Base-by-base conservation (phyloP, 257 asterid genomes). In the Ajuga chamaepitys region DNA sequence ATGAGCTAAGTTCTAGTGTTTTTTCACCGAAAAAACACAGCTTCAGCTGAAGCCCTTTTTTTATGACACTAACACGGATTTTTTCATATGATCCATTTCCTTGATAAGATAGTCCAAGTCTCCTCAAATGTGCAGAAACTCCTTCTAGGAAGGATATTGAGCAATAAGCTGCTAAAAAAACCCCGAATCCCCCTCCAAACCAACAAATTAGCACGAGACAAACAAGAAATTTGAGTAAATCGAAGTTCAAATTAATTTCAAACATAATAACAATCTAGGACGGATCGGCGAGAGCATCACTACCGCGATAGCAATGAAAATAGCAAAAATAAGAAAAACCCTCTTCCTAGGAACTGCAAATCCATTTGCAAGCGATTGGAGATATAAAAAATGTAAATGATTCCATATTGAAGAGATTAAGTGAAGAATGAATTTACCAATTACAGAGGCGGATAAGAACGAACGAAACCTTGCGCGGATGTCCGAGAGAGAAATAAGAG, bases 111-210 rank as follows among this genome's bases (percentile, higher is more conserved):
- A 93, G 71, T 58, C 90, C 89, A 66, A 89, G 87, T 73, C 99
- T 81, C 86, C 99, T 84, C 82, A 93, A 68, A 60, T 80, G 75
- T 12, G 97, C 87, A 60, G 95, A 87, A 61, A 87, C 96, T 89
- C 95, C 89, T 89, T 71, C 87, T 83, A 79, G 96, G 95, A 89
- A 89, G 97, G 97, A 89, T 92, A 87, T 77, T 87, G 97, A 78
- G 89, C 77, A 84, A 68, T 73, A 84, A 87, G 68, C 96, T 77
- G 91, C 91, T 74, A 53, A 83, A 76, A 71, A 45, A 78, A 28
- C 85, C 75, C 28, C 80, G 67, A 70, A 80, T 67, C 42, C 84
- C 78, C 96, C 89, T 80, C 42, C 55, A 82, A 75, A 80, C 41
- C 62, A 78, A 40, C 69, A 78, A 67, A 82, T 77, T 44, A 83